phyloP scores from a whole-genome alignment of 495 filamentous ascomycete species.

The Penicillium odoratum region DNA sequence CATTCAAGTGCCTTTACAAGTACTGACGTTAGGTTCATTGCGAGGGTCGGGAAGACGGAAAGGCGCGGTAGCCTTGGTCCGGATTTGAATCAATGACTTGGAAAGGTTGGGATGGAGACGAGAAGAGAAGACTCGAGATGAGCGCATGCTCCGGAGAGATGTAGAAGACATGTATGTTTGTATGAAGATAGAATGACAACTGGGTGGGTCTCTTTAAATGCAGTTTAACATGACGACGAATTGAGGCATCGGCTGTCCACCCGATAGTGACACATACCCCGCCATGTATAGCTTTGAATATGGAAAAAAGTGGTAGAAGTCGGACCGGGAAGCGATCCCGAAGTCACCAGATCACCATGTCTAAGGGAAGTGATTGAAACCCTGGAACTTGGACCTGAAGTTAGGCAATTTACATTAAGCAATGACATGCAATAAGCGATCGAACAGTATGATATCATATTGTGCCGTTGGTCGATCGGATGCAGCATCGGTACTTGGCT shows the following conservation, averaged over 20 bases:
- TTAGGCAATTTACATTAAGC: too few species aligned
- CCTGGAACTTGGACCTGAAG: too few species aligned
- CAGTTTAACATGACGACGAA: neutral
- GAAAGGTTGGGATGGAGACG: constrained; percentile 16
- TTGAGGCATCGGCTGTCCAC: constrained; percentile 1
- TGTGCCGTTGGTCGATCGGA: constrained; percentile 22
- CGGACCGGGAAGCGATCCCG: constrained; percentile 4
- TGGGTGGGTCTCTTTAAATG: constrained; percentile 1
- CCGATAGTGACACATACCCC: constrained; percentile 9
- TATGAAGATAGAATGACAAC: neutral
- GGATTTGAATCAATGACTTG: constrained; percentile 20
- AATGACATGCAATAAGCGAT: constrained; percentile 16
- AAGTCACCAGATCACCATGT: neutral
- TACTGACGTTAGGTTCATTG: constrained; percentile 40
- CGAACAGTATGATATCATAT: constrained; percentile 23
- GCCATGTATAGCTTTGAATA: neutral
- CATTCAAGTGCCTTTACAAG: neutral
- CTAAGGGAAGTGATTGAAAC: too few species aligned
- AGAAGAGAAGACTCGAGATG: constrained; percentile 15
- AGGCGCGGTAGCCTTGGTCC: constrained; percentile 32
- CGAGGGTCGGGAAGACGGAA: constrained; percentile 38
- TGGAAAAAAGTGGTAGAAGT: neutral
- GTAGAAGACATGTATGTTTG: constrained; percentile 21
- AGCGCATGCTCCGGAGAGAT: constrained; percentile 23
- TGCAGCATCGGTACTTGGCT: constrained; percentile 24